Base-by-base conservation (phyloP, 495 filamentous ascomycete genomes). In the Aspergillus nidulans region DNA sequence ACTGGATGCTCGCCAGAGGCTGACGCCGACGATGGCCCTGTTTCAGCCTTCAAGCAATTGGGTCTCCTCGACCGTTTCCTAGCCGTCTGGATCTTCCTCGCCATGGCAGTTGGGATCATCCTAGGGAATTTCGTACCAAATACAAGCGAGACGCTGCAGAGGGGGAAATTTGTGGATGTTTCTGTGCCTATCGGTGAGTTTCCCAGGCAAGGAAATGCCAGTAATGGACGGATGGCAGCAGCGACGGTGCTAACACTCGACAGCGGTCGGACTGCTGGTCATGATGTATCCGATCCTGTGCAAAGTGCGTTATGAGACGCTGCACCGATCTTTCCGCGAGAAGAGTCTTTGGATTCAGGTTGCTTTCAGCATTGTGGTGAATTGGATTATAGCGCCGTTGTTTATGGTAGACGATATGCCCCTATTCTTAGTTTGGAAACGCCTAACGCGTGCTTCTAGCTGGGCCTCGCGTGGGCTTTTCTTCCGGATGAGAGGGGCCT, bases 241-340 rank as follows among this genome's bases (percentile, higher is more conserved):
- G 9, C 3, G 6, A 23, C 13, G 23, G 34, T 34, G 30, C 56
- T 56, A 10, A 57, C 20, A 25, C 20, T 41, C 49, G 38, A 18
- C 12, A 89, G 89, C 90, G 0, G 69, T 92, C 55, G 91, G 91
- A 12, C 75, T 96, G 18, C 78, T 96, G 7, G 82, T 94, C 24
- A 96, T 95, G 90, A 96, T 96, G 91, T 95, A 95, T 62, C 91
- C 91, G 0, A 95, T 95, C 56, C 76, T 95, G 19, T 94, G 91
- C 81, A 96, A 96, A 69, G 86, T 96, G n/a, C 82, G 83, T 30
- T 95, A 82, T 68, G 92, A 96, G 68, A 80, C 78, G 0, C 69
- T 97, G 39, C 89, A 92, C 66, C 77, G 80, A 7, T 67, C 89
- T 16, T 83, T 95, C 56, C 68, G 70, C 10, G 63, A 78, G 4